A percentile compares a stretch with the other conserved stretches of the same genome.
These are phyloP conservation scores for Clavispora carvajalis DNA, from an alignment of 805 yeast genomes.

Conservation along the genomic window DNA sequence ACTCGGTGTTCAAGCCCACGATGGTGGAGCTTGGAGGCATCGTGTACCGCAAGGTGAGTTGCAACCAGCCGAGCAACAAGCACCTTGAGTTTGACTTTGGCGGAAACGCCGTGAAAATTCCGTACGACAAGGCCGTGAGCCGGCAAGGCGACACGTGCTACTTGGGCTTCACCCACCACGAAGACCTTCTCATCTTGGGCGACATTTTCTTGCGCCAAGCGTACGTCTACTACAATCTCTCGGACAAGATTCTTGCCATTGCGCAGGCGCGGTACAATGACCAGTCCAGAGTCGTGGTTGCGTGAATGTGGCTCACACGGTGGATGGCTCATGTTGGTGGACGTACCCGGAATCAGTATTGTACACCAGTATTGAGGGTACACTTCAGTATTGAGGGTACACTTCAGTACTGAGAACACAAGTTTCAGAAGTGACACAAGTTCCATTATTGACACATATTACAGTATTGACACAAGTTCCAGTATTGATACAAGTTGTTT, in stretches of 20 bases:
- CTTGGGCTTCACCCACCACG: constrained; percentile 9
- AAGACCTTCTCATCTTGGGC: constrained; percentile 10
- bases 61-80: constrained; percentile 12
- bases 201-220: constrained; percentile 16
- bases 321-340: neutral
- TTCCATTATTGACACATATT: too few relatives aligned
- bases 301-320: neutral
- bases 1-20: constrained; percentile 3
- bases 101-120: constrained; percentile 5
- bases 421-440: too few relatives aligned
- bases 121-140: constrained; percentile 8
- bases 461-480: too few relatives aligned
- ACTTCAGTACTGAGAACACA: too few relatives aligned
- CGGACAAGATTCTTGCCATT: constrained; percentile 10
- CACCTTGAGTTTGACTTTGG: constrained; percentile 10
- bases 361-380: too few relatives aligned
- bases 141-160: constrained; percentile 6
- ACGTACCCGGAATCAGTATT: too few relatives aligned
- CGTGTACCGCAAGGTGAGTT: constrained; percentile 7
- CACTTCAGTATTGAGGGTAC: too few relatives aligned
- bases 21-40: constrained; percentile 1
- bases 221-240: constrained; percentile 13
- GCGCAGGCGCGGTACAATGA: constrained; percentile 10
- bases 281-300: constrained; percentile 8
- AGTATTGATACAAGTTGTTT: too few relatives aligned